These are phyloP conservation scores for Ciborinia camelliae DNA, from an alignment of 2,329 filamentous ascomycete genomes.

Conservation along the genomic window DNA sequence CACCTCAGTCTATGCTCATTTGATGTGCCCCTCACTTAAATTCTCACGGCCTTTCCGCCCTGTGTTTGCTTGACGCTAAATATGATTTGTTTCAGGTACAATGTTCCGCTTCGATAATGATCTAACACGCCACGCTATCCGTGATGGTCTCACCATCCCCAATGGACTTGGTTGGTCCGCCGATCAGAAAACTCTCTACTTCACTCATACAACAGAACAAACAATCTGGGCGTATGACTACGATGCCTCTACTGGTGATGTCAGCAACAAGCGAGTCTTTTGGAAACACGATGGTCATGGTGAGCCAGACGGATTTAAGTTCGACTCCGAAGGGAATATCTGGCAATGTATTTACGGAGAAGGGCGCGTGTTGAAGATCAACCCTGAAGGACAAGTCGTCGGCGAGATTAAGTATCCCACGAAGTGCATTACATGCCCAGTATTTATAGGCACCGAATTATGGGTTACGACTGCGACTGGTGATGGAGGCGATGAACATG, in stretches of 20 bases:
- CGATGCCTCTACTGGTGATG: conserved; percentile 56
- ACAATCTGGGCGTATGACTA: conserved; percentile 76
- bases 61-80: background rate
- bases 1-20: background rate
- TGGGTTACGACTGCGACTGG: conserved; percentile 77
- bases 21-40: background rate
- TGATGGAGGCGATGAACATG: conserved; percentile 61
- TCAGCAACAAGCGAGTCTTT: conserved; percentile 68
- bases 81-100: conserved; percentile 49
- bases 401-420: conserved; percentile 76
- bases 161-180: conserved; percentile 82
- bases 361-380: conserved; percentile 68
- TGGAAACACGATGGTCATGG: conserved; percentile 62
- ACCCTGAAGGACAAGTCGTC: conserved; percentile 62
- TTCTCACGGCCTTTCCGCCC: background rate
- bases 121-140: conserved; percentile 55
- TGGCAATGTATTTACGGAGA: conserved; percentile 88
- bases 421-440: conserved; percentile 73
- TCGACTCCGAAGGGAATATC: conserved; percentile 80
- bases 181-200: conserved; percentile 64
- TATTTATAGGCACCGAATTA: conserved; percentile 71
- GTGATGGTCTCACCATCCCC: conserved; percentile 69
- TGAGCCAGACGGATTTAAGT: conserved; percentile 78
- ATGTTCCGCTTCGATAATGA: conserved; percentile 69
- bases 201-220: conserved; percentile 71